These are phyloP conservation scores for Talaromyces sp. DNA, from an alignment of 2,329 filamentous ascomycete species.

Conservation along the genomic window DNA sequence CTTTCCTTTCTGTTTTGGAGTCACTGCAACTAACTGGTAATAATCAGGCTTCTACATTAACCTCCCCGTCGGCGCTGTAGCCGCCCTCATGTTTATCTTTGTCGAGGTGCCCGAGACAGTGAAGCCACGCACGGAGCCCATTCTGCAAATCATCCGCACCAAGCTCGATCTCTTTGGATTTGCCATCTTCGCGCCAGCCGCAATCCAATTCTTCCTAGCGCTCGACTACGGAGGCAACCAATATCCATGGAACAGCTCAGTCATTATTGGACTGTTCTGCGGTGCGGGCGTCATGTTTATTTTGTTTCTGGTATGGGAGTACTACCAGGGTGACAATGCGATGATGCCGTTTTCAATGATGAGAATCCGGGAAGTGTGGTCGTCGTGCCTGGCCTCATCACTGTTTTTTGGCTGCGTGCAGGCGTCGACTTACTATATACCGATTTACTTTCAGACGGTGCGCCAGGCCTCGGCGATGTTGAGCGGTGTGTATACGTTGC, in stretches of 20 bases:
- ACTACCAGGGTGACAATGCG: slow-evolving; percentile 19
- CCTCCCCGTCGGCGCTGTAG: slow-evolving; percentile 11
- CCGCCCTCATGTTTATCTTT: slow-evolving; percentile 10
- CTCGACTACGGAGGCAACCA: slow-evolving; percentile 14
- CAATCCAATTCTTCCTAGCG: slow-evolving; percentile 14
- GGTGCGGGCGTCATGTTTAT: slow-evolving; percentile 15
- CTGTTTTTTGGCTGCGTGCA: slow-evolving; percentile 21
- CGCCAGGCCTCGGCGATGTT: slow-evolving; percentile 16
- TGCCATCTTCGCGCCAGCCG: slow-evolving; percentile 8
- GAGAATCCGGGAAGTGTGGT: slow-evolving; percentile 25
- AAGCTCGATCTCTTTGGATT: slow-evolving; percentile 11
- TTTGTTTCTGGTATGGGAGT: slow-evolving; percentile 15
- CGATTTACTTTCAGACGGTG: slow-evolving; percentile 23
- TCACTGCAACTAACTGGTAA: neutral
- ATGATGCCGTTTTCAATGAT: slow-evolving; percentile 31
- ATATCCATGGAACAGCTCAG: slow-evolving; percentile 11
- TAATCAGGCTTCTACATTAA: slow-evolving; percentile 24
- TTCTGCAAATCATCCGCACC: slow-evolving; percentile 4
- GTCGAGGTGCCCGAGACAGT: slow-evolving; percentile 4
- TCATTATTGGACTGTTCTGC: slow-evolving; percentile 13
- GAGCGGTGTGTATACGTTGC: slow-evolving; percentile 11
- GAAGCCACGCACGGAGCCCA: slow-evolving; percentile 3
- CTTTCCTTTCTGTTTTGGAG: neutral
- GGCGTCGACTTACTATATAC: slow-evolving; percentile 16
- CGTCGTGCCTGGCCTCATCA: slow-evolving; percentile 9